phyloP scores from a whole-genome alignment of 73 alveolate genomes.

The Tetrahymena borealis region DNA sequence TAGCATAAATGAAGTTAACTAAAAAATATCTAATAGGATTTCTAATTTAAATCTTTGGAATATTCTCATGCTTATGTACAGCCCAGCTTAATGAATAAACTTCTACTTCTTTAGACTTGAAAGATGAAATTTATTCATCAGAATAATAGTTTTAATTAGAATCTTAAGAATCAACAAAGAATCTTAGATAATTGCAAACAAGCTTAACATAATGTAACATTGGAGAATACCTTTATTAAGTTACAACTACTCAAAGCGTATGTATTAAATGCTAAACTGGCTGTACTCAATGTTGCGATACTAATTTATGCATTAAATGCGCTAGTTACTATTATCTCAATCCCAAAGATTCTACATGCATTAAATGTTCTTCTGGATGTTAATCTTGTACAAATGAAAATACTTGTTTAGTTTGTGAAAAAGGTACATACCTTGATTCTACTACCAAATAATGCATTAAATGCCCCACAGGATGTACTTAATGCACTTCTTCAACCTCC shows the following conservation, averaged over 20 bases:
- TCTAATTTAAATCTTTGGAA: too few relatives aligned
- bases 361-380: neutral
- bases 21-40: too few relatives aligned
- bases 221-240: neutral
- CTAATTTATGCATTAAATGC: neutral
- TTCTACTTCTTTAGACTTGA: too few relatives aligned
- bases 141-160: neutral
- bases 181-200: neutral
- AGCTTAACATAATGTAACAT: too few relatives aligned
- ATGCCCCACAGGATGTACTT: neutral
- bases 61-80: too few relatives aligned
- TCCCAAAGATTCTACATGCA: neutral
- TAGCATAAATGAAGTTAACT: too few relatives aligned
- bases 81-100: too few relatives aligned
- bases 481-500: neutral
- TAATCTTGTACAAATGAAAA: neutral
- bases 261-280: neutral
- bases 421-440: neutral
- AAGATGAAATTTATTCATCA: too few relatives aligned
- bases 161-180: neutral
- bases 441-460: neutral
- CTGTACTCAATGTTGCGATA: neutral
- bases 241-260: neutral
- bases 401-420: neutral
- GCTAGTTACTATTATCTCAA: neutral